A percentile compares a stretch with the other conserved stretches of the same genome.
Conservation (phyloP, 768 basidiomycete species). For the Termitomyces bulborhizus region DNA sequence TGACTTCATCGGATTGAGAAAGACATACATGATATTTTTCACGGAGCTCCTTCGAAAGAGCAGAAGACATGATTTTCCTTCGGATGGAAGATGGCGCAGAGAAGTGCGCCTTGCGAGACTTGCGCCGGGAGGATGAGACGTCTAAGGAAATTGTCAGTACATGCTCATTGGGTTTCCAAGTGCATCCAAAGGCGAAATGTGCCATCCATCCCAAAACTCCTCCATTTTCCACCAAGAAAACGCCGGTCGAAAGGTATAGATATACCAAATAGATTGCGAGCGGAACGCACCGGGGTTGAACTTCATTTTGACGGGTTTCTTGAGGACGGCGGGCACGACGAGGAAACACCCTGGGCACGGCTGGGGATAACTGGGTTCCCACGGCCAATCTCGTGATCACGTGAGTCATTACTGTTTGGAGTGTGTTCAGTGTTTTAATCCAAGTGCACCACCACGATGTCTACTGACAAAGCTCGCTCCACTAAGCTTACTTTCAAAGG, state of each 20-base stretch:
- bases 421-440: neutral
- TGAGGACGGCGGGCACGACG: constrained; percentile 55
- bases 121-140: constrained; percentile 91
- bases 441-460: constrained; percentile 15
- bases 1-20: neutral
- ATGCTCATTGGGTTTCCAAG: constrained; percentile 13
- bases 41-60: constrained; percentile 93
- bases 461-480: constrained; percentile 49
- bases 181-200: constrained; percentile 35
- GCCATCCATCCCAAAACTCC: constrained; percentile 51
- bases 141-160: constrained; percentile 45
- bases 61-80: constrained; percentile 96
- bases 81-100: constrained; percentile 90
- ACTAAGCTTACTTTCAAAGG: constrained; percentile 87
- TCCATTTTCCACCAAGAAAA: constrained; percentile 19
- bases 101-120: constrained; percentile 98
- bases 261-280: constrained; percentile 16
- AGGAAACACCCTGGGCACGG: constrained; percentile 26
- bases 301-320: constrained; percentile 63
- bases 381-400: constrained; percentile 26
- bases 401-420: constrained; percentile 16
- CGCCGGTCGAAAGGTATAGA: constrained; percentile 18
- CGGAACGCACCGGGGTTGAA: constrained; percentile 71
- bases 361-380: constrained; percentile 24
- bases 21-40: constrained; percentile 80